These are phyloP conservation scores for Oligophagozyma castellii DNA, from an alignment of 1,139 yeast genomes.

Conservation along the genomic window DNA sequence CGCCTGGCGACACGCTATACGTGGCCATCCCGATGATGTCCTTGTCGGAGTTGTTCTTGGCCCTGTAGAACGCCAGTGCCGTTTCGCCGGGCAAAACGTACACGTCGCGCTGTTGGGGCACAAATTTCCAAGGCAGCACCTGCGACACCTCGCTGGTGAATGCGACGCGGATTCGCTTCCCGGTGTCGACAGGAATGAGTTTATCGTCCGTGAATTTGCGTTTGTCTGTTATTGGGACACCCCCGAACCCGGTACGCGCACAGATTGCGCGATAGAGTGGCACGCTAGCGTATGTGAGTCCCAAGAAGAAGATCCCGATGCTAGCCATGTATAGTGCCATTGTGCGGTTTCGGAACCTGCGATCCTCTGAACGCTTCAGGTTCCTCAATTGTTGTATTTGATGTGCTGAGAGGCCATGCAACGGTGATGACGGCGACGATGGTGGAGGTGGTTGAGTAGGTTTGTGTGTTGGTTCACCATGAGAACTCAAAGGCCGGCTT, in stretches of 20 bases:
- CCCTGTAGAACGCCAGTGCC: constrained; percentile 89
- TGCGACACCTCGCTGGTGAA: constrained; percentile 91
- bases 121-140: constrained; percentile 87
- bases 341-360: constrained; percentile 30
- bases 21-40: constrained; percentile 98
- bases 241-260: constrained; percentile 93
- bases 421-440: too few species aligned
- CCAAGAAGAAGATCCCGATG: constrained; percentile 56
- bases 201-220: constrained; percentile 75
- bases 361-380: constrained; percentile 21
- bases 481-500: too few species aligned
- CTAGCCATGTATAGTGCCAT: constrained; percentile 64
- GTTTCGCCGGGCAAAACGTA: constrained; percentile 95
- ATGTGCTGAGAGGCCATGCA: constrained; percentile 24
- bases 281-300: constrained; percentile 81
- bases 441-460: too few species aligned
- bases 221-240: constrained; percentile 81
- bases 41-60: constrained; percentile 70
- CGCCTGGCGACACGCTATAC: constrained; percentile 90
- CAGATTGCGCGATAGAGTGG: constrained; percentile 88
- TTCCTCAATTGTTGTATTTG: constrained; percentile 25
- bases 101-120: constrained; percentile 91
- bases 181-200: constrained; percentile 77
- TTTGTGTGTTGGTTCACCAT: constrained; percentile 1
- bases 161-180: constrained; percentile 63